Percentiles rank a stretch among this genome's conserved stretches.
phyloP scores from a whole-genome alignment of 495 filamentous ascomycete genomes.

The Staphylotrichum tortipilum region DNA sequence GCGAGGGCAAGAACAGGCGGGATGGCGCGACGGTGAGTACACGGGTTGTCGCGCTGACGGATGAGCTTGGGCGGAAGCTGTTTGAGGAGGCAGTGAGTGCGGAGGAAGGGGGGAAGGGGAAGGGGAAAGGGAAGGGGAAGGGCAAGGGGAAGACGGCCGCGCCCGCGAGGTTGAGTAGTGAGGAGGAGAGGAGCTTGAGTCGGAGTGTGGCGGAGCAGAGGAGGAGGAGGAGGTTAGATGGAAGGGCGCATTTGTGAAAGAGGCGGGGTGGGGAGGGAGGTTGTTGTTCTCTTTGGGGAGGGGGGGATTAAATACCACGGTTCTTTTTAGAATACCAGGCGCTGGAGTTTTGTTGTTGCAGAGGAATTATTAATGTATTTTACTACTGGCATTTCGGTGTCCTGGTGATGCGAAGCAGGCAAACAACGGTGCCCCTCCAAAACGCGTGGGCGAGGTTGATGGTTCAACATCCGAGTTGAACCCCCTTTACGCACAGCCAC shows the following conservation, averaged over 20 bases:
- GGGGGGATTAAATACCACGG: not conserved
- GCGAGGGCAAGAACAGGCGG: slow-evolving; percentile 90
- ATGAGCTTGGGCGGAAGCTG: slow-evolving; percentile 43
- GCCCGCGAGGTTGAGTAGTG: slow-evolving; percentile 29
- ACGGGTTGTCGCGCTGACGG: slow-evolving; percentile 70
- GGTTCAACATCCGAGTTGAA: too few relatives aligned
- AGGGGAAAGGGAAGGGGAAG: slow-evolving; percentile 11
- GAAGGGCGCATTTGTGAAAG: slow-evolving; percentile 38
- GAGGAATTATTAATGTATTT: not conserved
- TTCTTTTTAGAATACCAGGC: not conserved
- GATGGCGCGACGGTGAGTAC: slow-evolving; percentile 84
- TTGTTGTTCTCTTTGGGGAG: not conserved
- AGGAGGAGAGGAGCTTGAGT: slow-evolving; percentile 33
- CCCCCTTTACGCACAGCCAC: too few relatives aligned
- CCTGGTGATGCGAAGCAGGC: too few relatives aligned
- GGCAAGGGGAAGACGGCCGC: slow-evolving; percentile 13
- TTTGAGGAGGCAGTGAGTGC: slow-evolving; percentile 34
- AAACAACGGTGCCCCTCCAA: too few relatives aligned
- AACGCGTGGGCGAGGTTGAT: too few relatives aligned
- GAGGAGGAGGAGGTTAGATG: slow-evolving; percentile 34
- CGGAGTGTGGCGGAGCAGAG: slow-evolving; percentile 29
- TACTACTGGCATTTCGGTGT: not conserved
- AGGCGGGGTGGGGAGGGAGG: too few relatives aligned
- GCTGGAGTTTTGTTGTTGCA: not conserved
- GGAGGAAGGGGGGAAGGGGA: slow-evolving; percentile 10